phyloP scores from a whole-genome alignment of 345 rosid species.

The Brassica juncea region DNA sequence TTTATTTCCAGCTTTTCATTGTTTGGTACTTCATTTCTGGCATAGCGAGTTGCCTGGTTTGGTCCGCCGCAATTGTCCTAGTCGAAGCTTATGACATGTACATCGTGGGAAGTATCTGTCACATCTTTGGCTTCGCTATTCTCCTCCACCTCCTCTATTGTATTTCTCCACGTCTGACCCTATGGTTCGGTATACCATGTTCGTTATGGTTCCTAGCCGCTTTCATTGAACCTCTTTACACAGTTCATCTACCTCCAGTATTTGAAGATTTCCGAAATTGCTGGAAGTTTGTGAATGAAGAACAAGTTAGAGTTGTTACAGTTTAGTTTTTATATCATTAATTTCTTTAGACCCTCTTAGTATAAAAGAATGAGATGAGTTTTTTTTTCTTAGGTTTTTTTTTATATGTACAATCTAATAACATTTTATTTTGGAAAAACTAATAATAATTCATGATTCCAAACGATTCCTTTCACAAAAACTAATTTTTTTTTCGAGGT shows the following conservation, averaged over 20 bases:
- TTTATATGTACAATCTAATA: no score
- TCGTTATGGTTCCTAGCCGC: neutral
- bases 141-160: neutral
- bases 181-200: neutral
- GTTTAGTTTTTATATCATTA: conserved; percentile 2
- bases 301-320: neutral
- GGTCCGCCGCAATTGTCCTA: neutral
- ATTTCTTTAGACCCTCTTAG: no score
- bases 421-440: no score
- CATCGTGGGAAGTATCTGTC: neutral
- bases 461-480: no score
- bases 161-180: neutral
- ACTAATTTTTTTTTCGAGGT: no score
- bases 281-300: neutral
- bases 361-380: no score
- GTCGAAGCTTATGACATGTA: neutral
- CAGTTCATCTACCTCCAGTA: neutral
- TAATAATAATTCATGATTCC: no score
- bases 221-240: neutral
- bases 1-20: neutral
- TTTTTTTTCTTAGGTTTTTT: no score
- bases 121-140: neutral
- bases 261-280: neutral
- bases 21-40: neutral
- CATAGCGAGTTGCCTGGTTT: neutral